Evolutionary conservation across 805 yeast genomes (phyloP).

Genomic region (Saccharomycopsis vini): DNA sequence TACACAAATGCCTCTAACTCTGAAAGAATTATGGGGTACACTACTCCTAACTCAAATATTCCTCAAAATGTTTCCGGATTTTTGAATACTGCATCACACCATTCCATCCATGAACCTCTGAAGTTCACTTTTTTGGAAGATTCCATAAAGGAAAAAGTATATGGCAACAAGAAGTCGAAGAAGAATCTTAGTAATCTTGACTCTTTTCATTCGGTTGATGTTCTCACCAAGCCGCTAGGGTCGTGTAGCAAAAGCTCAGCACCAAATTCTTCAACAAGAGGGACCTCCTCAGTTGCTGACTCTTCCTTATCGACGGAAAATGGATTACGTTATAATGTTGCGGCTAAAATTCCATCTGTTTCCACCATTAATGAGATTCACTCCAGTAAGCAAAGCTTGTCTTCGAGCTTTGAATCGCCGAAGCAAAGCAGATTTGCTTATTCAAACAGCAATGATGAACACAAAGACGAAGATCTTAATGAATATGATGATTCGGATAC

Average conservation of each 20-base stretch:
- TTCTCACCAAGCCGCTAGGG: too few relatives aligned
- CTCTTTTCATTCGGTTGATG: background rate
- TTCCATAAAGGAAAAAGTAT: conserved; percentile 10
- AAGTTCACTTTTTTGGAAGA: too few relatives aligned
- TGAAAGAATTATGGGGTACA: conserved; percentile 1
- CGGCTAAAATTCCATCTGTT: conserved; percentile 9
- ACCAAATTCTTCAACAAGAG: too few relatives aligned
- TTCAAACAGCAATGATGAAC: background rate
- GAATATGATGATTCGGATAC: conserved; percentile 3
- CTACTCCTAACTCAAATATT: background rate
- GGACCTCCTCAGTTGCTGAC: too few relatives aligned
- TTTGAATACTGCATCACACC: conserved; percentile 4
- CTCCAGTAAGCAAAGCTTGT: background rate
- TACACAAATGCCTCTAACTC: background rate
- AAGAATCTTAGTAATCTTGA: conserved; percentile 1
- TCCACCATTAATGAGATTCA: conserved; percentile 13
- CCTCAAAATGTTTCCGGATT: conserved; percentile 4
- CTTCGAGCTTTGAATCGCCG: background rate
- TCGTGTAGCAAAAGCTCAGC: too few relatives aligned
- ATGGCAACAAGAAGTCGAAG: conserved; percentile 15
- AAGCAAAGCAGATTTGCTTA: background rate
- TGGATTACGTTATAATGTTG: background rate
- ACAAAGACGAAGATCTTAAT: conserved; percentile 1
- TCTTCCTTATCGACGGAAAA: background rate
- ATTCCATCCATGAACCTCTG: too few relatives aligned